A percentile compares a stretch with the other conserved stretches of the same genome.
phyloP scores from a whole-genome alignment of 108 stramenopile species.

The Cyclostephanos invisitatus region DNA sequence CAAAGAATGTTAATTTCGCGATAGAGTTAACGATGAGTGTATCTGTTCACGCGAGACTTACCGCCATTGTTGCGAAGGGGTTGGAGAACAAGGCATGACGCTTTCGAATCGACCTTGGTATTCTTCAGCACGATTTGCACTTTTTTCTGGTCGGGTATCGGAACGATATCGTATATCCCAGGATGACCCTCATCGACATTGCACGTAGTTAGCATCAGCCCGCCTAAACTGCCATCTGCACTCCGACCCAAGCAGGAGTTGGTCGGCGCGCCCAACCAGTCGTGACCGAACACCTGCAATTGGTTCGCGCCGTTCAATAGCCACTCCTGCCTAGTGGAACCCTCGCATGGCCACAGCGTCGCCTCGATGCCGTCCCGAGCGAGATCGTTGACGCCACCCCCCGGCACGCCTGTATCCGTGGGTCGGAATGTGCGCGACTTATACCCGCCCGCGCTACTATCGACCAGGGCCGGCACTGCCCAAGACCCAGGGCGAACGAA shows the following conservation, averaged over 20 bases:
- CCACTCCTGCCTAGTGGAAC: conserved; percentile 84
- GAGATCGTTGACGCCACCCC: conserved; percentile 78
- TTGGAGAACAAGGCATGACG: conserved; percentile 54
- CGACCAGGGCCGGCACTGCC: conserved; percentile 66
- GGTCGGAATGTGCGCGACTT: conserved; percentile 65
- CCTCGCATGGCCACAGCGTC: conserved; percentile 87
- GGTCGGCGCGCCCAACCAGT: conserved; percentile 77
- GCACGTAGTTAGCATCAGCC: conserved; percentile 57
- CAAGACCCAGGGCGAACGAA: conserved; percentile 77
- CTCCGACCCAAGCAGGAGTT: conserved; percentile 57
- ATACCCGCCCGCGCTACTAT: conserved; percentile 38
- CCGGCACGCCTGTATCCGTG: conserved; percentile 62
- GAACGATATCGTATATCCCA: conserved; percentile 56
- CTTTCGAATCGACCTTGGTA: conserved; percentile 19
- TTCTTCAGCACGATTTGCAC: conserved; percentile 32
- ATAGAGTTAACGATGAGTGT: background rate
- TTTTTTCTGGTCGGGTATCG: conserved; percentile 3
- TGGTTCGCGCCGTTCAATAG: conserved; percentile 47
- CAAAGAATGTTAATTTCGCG: background rate
- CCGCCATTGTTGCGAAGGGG: conserved; percentile 64
- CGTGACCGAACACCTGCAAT: conserved; percentile 72
- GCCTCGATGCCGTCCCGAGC: conserved; percentile 83
- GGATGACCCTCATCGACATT: conserved; percentile 34
- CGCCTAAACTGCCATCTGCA: conserved; percentile 53
- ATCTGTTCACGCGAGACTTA: background rate